A percentile compares a stretch with the other conserved stretches of the same genome.
Evolutionary conservation across 2,329 filamentous ascomycete species (phyloP).

Genomic region (Hypocreales sp.): DNA sequence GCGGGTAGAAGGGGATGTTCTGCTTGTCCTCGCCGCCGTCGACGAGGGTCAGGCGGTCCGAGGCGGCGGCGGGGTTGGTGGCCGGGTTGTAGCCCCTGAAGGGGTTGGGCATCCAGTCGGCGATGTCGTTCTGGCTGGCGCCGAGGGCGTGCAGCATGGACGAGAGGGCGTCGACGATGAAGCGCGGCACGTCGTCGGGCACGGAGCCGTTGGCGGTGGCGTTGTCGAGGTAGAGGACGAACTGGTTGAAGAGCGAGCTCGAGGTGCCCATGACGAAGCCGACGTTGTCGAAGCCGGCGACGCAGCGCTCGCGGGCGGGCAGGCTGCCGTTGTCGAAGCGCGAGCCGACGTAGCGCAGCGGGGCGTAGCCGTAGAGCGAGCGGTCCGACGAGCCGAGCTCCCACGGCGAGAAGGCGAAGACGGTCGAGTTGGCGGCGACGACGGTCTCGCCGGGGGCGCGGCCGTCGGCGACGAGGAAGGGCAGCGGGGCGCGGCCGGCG

Average conservation of each 20-base stretch:
- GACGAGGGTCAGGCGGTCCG: conserved; percentile 50
- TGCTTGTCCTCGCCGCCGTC: conserved; percentile 70
- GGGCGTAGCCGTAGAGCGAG: conserved; percentile 42
- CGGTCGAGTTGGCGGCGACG: conserved; percentile 38
- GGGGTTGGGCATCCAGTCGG: conserved; percentile 51
- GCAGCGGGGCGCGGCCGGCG: conserved; percentile 27
- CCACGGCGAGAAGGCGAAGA: conserved; percentile 50
- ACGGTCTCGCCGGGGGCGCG: conserved; percentile 27
- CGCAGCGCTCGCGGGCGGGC: conserved; percentile 27
- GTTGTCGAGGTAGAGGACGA: conserved; percentile 50
- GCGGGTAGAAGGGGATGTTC: conserved; percentile 64
- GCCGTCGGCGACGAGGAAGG: conserved; percentile 32
- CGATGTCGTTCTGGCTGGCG: conserved; percentile 54
- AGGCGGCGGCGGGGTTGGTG: conserved; percentile 26
- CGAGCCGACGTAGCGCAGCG: conserved; percentile 43
- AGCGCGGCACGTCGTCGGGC: conserved; percentile 31
- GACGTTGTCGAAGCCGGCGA: conserved; percentile 59
- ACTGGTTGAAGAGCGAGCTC: conserved; percentile 63
- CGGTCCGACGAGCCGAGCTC: conserved; percentile 51
- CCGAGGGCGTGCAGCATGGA: conserved; percentile 40
- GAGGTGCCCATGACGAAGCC: conserved; percentile 75
- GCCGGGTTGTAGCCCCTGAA: conserved; percentile 31
- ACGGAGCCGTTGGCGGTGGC: conserved; percentile 26
- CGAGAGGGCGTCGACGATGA: conserved; percentile 27
- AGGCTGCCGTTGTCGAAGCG: conserved; percentile 35